Evolutionary conservation across 2,329 filamentous ascomycete species (phyloP).

Genomic region (Aspergillus novoparasiticus): DNA sequence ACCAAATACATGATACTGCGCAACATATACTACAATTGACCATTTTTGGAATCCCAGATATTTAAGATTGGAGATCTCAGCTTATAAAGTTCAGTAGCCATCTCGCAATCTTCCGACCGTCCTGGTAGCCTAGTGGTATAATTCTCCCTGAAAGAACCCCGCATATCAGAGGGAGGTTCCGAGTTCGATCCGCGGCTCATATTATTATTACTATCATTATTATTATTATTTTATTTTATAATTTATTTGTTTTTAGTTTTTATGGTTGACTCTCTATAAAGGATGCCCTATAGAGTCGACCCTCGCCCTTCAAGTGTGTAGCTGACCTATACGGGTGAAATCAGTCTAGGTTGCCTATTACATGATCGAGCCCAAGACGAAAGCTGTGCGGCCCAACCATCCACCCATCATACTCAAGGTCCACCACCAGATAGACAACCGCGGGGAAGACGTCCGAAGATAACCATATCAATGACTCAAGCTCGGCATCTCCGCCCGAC

Average conservation of each 20-base stretch:
- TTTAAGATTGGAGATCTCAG: background rate
- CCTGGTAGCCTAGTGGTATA: background rate
- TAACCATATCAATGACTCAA: background rate
- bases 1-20: background rate
- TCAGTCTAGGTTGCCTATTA: no score
- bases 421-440: background rate
- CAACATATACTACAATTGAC: background rate
- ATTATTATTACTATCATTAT: no score
- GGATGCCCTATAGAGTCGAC: no score
- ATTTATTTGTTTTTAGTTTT: background rate
- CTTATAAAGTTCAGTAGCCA: accelerated
- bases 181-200: background rate
- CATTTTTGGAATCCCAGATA: background rate
- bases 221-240: no score
- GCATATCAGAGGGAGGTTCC: background rate
- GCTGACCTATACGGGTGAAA: no score
- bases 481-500: background rate
- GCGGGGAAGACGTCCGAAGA: background rate
- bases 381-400: background rate
- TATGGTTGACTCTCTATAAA: no score
- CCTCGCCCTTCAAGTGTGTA: background rate
- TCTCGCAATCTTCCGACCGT: accelerated
- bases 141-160: background rate
- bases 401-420: background rate
- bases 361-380: no score